phyloP scores from a whole-genome alignment of 345 rosid genomes.

The Salix caprea region DNA sequence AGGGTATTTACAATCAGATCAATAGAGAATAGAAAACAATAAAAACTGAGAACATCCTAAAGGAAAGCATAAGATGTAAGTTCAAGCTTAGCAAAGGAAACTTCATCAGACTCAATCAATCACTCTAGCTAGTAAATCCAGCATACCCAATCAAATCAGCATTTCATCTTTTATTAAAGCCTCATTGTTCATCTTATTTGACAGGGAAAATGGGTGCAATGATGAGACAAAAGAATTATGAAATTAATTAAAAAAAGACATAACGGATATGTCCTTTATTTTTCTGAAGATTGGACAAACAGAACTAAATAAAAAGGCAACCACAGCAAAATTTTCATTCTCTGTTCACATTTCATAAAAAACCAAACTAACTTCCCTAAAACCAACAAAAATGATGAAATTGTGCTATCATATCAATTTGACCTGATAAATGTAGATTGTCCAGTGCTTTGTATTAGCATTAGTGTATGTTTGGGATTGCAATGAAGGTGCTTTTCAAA shows the following conservation, averaged over 20 bases:
- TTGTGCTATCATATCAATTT: background rate
- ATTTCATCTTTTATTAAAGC: background rate
- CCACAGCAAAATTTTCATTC: too few relatives aligned
- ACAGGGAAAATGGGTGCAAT: too few relatives aligned
- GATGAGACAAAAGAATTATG: background rate
- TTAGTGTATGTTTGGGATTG: too few relatives aligned
- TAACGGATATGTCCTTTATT: too few relatives aligned
- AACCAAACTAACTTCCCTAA: background rate
- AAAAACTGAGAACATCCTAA: background rate
- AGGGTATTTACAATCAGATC: conserved; percentile 9
- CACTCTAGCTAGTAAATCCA: background rate
- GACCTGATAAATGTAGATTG: background rate
- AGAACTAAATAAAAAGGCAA: too few relatives aligned
- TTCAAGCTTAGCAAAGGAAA: background rate
- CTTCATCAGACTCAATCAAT: background rate
- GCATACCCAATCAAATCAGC: background rate
- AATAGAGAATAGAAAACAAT: conserved; percentile 1
- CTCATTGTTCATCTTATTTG: background rate
- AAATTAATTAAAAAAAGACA: too few relatives aligned
- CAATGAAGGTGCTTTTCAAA: too few relatives aligned
- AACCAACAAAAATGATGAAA: background rate
- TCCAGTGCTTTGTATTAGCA: background rate
- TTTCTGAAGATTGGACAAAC: too few relatives aligned
- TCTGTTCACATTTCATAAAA: too few relatives aligned
- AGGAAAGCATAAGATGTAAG: background rate